A percentile compares a stretch with the other conserved stretches of the same genome.
These are phyloP conservation scores for Rostrohypoxylon terebratum DNA, from an alignment of 495 filamentous ascomycete species.

Conservation along the genomic window DNA sequence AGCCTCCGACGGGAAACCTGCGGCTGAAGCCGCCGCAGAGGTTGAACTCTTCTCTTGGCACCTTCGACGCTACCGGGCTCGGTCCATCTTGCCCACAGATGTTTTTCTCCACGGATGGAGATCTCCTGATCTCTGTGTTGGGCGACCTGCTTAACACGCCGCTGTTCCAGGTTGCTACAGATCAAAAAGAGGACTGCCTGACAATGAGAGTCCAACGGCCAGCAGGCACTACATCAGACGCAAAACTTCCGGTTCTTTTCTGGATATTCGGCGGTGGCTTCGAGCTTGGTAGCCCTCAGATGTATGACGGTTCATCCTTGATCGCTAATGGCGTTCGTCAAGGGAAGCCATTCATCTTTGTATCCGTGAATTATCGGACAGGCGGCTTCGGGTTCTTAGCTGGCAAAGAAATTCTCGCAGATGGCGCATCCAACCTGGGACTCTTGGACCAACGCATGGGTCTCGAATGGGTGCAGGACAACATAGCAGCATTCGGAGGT, in stretches of 20 bases:
- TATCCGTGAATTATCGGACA: constrained; percentile 72
- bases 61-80: constrained; percentile 61
- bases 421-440: constrained; percentile 71
- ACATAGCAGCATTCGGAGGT: constrained; percentile 76
- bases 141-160: constrained; percentile 66
- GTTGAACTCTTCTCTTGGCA: constrained; percentile 58
- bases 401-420: constrained; percentile 71
- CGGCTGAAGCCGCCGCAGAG: constrained; percentile 59
- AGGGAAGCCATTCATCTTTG: constrained; percentile 72
- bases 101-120: constrained; percentile 60
- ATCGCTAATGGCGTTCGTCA: constrained; percentile 63
- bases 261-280: constrained; percentile 84
- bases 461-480: constrained; percentile 72
- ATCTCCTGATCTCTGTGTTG: constrained; percentile 61
- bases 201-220: constrained; percentile 74
- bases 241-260: constrained; percentile 74
- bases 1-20: constrained; percentile 56
- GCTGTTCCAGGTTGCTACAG: constrained; percentile 64
- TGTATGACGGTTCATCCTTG: constrained; percentile 69
- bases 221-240: constrained; percentile 61
- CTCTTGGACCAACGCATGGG: constrained; percentile 75
- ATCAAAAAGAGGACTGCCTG: constrained; percentile 74
- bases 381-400: constrained; percentile 71
- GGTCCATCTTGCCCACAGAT: constrained; percentile 69
- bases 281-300: constrained; percentile 64